Evolutionary conservation across 345 rosid species (phyloP).

Genomic region (Populus simonii): DNA sequence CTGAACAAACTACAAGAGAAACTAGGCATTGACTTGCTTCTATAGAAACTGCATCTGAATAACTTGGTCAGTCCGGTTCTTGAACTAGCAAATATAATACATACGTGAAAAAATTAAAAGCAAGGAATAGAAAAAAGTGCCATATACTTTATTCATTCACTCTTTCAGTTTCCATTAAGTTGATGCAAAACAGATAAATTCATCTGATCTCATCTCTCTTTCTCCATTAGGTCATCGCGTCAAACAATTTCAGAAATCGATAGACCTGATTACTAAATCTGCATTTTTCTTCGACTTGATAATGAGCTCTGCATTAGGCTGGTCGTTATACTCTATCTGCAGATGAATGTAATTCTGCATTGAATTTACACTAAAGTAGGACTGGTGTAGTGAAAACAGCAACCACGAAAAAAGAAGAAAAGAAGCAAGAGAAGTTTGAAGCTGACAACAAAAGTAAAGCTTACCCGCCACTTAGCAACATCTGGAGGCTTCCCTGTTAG

Average conservation of each 20-base stretch:
- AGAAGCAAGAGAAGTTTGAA: not conserved
- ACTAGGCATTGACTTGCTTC: not conserved
- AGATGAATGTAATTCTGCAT: constrained; percentile 5
- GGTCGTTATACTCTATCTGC: constrained; percentile 79
- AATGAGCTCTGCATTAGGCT: constrained; percentile 83
- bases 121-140: not conserved
- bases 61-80: not conserved
- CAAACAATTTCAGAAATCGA: constrained; percentile 9
- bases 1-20: not conserved
- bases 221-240: not conserved
- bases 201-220: not conserved
- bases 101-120: not conserved
- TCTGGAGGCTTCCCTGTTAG: constrained; percentile 72
- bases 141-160: not conserved
- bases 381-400: not conserved
- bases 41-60: not conserved
- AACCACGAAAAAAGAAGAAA: no score
- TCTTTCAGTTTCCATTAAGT: not conserved
- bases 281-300: constrained; percentile 67
- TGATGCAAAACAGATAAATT: not conserved
- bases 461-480: constrained; percentile 82
- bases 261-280: constrained; percentile 38
- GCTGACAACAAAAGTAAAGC: not conserved
- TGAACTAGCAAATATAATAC: not conserved
- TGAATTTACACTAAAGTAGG: not conserved